Evolutionary conservation across 148 eudicot genomes (phyloP), one percentile per base, ranked within the genome.

Genomic region (Rhododendron williamsianum): DNA sequence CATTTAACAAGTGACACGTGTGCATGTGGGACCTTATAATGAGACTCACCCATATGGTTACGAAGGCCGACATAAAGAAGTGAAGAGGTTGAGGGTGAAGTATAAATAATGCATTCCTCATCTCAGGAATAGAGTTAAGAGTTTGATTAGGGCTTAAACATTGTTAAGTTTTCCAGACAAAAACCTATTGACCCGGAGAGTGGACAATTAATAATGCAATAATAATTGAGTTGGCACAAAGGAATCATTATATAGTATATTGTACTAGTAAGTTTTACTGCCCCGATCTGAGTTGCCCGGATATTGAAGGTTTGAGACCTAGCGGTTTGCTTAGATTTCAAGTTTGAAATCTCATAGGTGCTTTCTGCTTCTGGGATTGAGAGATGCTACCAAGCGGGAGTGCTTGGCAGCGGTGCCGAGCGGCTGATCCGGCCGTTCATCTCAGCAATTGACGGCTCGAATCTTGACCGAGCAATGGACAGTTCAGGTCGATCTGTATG

Each of bases 151-250:
- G 18, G 74, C 74, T 69, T 69, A 69, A 69, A 30, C 36, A 69
- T 43, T 18, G 16, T n/a, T 25, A 86, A 81, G 82, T 46, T 54
- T 76, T 84, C 76, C 88, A 87, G 90, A 84, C 90, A 81, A 43
- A 84, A 86, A 6, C 86, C 88, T 80, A 35, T 84, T 89, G 46
- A 81, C 85, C 76, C 85, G 88, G 88, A 46, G 48, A 49, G 65
- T 81, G 16, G 63, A 85, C 74, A 81, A 41, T 41, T 41, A 83
- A 81, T 83, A 86, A 84, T 81, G 87, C 83, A 89, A 89, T 86
- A 78, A 86, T 89, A 4, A 6, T 38, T 23, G 71, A 65, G 27
- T 65, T 65, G 71, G 71, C 30, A n/a, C 71, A n/a, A 65, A n/a
- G 30, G 71, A n/a, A 65, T 65, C 71, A 63, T 63, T 8, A 41